Base-by-base conservation (phyloP, 768 basidiomycete genomes). In the Panus rudis region DNA sequence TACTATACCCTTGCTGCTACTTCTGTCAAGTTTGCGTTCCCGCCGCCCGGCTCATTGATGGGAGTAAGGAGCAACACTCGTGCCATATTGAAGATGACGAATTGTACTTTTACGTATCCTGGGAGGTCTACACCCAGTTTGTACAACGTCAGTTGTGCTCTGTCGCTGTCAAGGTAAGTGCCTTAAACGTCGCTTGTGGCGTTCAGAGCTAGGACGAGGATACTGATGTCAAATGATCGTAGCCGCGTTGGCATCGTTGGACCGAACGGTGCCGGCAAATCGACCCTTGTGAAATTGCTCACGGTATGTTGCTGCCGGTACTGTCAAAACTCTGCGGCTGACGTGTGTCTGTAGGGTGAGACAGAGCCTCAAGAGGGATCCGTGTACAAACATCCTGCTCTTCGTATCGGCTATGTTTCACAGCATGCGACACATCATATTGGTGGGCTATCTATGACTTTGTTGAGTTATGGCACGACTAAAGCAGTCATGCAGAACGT, bases 351-450 rank as follows among this genome's bases (percentile, higher is more conserved):
- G 46, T 55, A 88, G 85, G 93, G 93, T 52, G 93, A 98, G 64
- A 87, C 89, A 14, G 69, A 77, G 37, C 92, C 94, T 33, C 92
- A 98, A 63, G 79, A 87, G 60, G 93, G 93, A 24, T 75, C 78
- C 6, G 92, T 93, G 34, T 89, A 92, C 68, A 96, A 96, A 58
- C 93, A 98, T 59, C 93, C 92, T 24, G 74, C 90, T 26, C 68
- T 98, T 28, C 87, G 93, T 48, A 88, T 97, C 42, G 93, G 92
- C 40, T 97, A 97, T 63, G 92, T 98, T 50, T 93, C 94, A 4
- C 93, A 98, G 58, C 93, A 98, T 63, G 93, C 93, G 27, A 97
- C 94, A 43, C 94, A 96, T 69, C 93, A 98, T 61, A 86, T 94
- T 50, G 86, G 85, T 79, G 56, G 41, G 63, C 60, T 28, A 17